These are phyloP conservation scores for Boechera retrofracta DNA, from an alignment of 345 rosid species.

Conservation along the genomic window DNA sequence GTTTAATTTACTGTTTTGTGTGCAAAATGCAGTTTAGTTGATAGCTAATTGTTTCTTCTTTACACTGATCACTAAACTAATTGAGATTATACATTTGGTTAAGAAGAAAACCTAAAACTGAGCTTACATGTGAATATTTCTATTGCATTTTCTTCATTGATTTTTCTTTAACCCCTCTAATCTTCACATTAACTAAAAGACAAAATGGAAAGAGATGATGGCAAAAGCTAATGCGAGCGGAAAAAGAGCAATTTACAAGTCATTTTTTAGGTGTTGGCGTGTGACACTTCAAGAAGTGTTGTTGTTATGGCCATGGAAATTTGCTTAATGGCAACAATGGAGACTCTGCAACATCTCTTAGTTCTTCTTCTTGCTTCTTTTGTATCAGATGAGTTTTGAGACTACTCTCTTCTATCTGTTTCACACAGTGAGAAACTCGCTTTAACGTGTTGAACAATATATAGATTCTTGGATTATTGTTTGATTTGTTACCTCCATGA, in stretches of 20 bases:
- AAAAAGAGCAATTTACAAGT: constrained; percentile 49
- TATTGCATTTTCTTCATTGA: constrained; percentile 23
- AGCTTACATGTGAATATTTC: constrained; percentile 4
- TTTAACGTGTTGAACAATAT: not conserved
- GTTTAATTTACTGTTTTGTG: not conserved
- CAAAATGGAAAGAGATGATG: constrained; percentile 38
- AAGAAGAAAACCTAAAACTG: not conserved
- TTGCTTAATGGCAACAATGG: constrained; percentile 40
- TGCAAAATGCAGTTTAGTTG: not conserved
- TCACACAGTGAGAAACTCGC: not conserved
- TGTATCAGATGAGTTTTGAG: constrained; percentile 68
- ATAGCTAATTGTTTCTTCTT: not conserved
- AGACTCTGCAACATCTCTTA: constrained; percentile 44
- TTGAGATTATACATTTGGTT: constrained; percentile 11
- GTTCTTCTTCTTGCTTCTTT: constrained; percentile 53
- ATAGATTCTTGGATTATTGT: constrained; percentile 5
- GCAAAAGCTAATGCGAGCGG: constrained; percentile 20
- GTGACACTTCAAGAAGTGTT: not conserved
- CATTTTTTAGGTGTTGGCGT: not conserved
- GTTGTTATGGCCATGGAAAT: constrained; percentile 46
- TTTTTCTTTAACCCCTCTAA: constrained; percentile 17
- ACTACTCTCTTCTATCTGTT: constrained; percentile 65
- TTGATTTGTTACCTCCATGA: constrained; percentile 63
- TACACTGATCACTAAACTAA: constrained; percentile 29
- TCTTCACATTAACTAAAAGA: constrained; percentile 32